A percentile compares a stretch with the other conserved stretches of the same genome.
Evolutionary conservation across 495 filamentous ascomycete genomes (phyloP).

Genomic region (Geoglossum glabrum): DNA sequence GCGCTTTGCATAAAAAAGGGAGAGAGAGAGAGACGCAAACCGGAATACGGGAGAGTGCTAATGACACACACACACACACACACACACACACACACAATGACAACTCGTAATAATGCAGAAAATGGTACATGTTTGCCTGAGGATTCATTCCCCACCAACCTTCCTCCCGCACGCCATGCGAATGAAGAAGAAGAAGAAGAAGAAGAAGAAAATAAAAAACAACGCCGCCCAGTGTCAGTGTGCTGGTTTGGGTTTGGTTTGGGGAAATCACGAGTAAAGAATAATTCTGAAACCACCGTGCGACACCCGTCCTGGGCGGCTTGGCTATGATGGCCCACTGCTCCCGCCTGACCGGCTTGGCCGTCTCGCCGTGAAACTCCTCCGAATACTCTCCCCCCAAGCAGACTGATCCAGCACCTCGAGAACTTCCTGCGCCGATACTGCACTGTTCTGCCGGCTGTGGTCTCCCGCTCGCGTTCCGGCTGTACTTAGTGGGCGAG

Average conservation of each 20-base stretch:
- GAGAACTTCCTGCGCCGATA: slow-evolving; percentile 61
- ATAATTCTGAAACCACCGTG: neutral
- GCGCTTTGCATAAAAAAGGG: too few species aligned
- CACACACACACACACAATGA: too few species aligned
- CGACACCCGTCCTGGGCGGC: neutral
- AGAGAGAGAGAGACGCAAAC: too few species aligned
- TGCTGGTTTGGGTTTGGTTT: neutral
- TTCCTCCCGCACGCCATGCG: too few species aligned
- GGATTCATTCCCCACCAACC: neutral
- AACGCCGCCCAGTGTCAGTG: neutral
- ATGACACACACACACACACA: too few species aligned
- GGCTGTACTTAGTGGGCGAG: slow-evolving; percentile 19
- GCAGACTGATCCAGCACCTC: slow-evolving; percentile 66
- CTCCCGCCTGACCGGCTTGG: slow-evolving; percentile 15
- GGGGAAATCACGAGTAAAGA: neutral
- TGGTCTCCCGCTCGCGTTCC: slow-evolving; percentile 9
- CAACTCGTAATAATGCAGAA: too few species aligned
- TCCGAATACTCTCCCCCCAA: slow-evolving; percentile 80
- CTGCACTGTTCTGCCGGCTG: slow-evolving; percentile 40
- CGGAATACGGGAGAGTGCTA: too few species aligned
- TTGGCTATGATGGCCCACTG: neutral
- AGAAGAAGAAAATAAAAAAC: neutral
- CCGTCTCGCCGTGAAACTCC: slow-evolving; percentile 64
- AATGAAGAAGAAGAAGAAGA: neutral
- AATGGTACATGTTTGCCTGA: neutral